Percentiles rank a stretch among this genome's conserved stretches.
These are phyloP conservation scores for Syzygium grande DNA, from an alignment of 345 rosid genomes.

Conservation along the genomic window DNA sequence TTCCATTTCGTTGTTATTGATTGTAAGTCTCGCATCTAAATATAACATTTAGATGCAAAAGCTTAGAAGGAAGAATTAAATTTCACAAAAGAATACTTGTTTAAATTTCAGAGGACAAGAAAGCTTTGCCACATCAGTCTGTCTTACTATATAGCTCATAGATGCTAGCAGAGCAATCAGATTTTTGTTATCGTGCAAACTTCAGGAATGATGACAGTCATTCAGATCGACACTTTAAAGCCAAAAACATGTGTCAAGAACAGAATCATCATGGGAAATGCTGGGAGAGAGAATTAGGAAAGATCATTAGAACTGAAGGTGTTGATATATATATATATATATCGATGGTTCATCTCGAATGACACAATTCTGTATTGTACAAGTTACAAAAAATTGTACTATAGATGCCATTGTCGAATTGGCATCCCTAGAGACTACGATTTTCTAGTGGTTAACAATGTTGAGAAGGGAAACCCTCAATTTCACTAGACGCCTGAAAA, in stretches of 20 bases:
- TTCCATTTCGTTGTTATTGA: background rate
- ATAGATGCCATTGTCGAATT: no score
- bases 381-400: no score
- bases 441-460: background rate
- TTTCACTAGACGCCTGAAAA: conserved; percentile 8
- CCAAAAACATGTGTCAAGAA: background rate
- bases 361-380: no score
- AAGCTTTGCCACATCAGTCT: background rate
- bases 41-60: background rate
- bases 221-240: background rate
- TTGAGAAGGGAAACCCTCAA: background rate
- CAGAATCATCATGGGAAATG: background rate
- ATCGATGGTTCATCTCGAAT: no score
- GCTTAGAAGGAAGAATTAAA: background rate
- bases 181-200: background rate
- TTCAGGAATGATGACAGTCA: background rate
- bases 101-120: background rate
- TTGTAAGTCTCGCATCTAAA: background rate
- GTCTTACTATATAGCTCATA: background rate
- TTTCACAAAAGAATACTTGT: background rate
- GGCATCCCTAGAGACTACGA: background rate
- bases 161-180: background rate
- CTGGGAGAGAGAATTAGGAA: no score
- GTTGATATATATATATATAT: no score
- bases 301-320: no score